These are phyloP conservation scores for Cavenderia fasciculata DNA, from an alignment of 78 protist species.

Conservation along the genomic window DNA sequence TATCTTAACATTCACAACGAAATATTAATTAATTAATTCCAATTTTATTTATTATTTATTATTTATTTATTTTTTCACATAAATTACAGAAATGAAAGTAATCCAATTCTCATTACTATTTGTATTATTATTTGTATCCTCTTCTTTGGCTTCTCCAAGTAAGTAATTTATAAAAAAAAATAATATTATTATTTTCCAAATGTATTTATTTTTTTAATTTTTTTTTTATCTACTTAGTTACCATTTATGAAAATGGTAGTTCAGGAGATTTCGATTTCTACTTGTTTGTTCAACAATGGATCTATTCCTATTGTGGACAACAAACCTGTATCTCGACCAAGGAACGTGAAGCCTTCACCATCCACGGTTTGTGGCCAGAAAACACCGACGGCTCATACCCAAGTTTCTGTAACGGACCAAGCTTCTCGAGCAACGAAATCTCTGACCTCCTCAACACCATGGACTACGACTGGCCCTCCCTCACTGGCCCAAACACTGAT, in stretches of 20 bases:
- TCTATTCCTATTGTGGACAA: slow-evolving; percentile 36
- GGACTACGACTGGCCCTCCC: slow-evolving; percentile 49
- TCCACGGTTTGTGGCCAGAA: slow-evolving; percentile 67
- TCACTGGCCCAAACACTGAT: slow-evolving; percentile 72
- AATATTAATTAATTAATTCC: too few species aligned
- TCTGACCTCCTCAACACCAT: not conserved
- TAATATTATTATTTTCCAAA: too few species aligned
- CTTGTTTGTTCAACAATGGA: slow-evolving; percentile 68
- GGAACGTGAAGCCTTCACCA: slow-evolving; percentile 45
- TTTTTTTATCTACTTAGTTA: not conserved
- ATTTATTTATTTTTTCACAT: not conserved
- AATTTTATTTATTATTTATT: not conserved
- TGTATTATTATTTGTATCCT: not conserved
- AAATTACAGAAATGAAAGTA: not conserved
- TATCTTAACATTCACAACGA: too few species aligned
- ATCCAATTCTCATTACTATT: not conserved
- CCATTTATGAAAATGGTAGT: slow-evolving; percentile 19
- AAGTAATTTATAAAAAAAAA: not conserved
- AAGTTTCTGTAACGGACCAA: slow-evolving; percentile 47
- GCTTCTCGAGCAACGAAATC: not conserved
- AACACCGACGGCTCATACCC: slow-evolving; percentile 51
- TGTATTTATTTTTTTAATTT: too few species aligned
- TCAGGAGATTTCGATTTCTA: slow-evolving; percentile 69
- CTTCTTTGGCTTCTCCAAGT: not conserved
- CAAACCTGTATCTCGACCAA: slow-evolving; percentile 45